Evolutionary conservation across 2,329 filamentous ascomycete genomes (phyloP), one percentile per base, ranked within the genome.

Genomic region (Apiospora pterosperma): DNA sequence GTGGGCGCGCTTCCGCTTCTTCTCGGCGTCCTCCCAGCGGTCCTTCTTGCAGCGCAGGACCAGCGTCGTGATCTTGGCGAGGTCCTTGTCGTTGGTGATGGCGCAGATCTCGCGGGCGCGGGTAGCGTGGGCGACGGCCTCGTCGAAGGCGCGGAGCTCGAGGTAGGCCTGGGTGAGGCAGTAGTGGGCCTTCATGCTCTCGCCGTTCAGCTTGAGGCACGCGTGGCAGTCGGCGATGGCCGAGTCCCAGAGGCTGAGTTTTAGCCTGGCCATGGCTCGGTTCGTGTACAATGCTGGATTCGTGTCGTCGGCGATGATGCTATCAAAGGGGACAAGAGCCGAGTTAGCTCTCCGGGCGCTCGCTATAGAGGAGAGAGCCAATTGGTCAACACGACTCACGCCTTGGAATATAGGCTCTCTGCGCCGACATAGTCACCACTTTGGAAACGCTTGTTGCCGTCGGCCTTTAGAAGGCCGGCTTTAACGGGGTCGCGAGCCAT

Each of bases 231-330:
- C 94, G 66, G 87, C 81, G 68, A 96, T 89, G 60, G 90, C 93
- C 11, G 84, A 88, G 36, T 92, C 85, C 87, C 90, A 96, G 70
- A 88, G 82, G 66, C 84, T 80, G 25, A 97, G 85, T 78, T 91
- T 92, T 65, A 96, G 82, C 44, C 93, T 88, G 4, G 91, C 89
- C 79, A 97, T 91, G 62, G 93, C 92, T 63, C 94, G 92, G 79
- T 97, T 98, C 42, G 93, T 95, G 79, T 93, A 97, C 61, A 97
- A 85, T 36, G 90, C 83, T 1, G 91, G 87, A 74, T 97, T 96
- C 63, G 82, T 85, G 4, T 91, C 85, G 77, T 97, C 92, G 74
- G 89, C 88, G 71, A 91, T 88, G 70, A 97, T 93, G 44, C 90
- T 92, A 69, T 36, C 44, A n/a, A n/a, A n/a, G n/a, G 4, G 11